Evolutionary conservation across 768 basidiomycete genomes (phyloP).

Genomic region (Boletus subcaerulescens): DNA sequence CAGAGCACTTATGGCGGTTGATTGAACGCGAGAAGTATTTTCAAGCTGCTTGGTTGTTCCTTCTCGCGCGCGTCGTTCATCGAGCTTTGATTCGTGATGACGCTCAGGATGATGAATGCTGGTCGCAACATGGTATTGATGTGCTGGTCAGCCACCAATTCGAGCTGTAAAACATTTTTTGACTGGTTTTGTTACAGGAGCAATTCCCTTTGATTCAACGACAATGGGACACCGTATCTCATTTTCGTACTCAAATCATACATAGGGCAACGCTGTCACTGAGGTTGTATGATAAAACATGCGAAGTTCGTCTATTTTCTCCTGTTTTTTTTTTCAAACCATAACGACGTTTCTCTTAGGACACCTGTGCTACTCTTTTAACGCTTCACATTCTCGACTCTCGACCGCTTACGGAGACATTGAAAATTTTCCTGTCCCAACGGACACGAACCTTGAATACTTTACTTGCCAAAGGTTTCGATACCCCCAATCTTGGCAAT

Average conservation of each 20-base stretch:
- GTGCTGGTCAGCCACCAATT: constrained; percentile 46
- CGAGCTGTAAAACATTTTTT: neutral
- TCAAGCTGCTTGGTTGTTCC: constrained; percentile 84
- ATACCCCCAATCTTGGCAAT: constrained; percentile 25
- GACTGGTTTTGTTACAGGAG: constrained; percentile 42
- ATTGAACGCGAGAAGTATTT: constrained; percentile 79
- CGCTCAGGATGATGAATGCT: constrained; percentile 59
- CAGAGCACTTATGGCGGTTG: constrained; percentile 87
- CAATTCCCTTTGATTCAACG: constrained; percentile 88
- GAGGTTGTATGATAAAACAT: constrained; percentile 52
- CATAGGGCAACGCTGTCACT: constrained; percentile 85
- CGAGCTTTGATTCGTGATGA: constrained; percentile 65
- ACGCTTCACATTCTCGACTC: constrained; percentile 90
- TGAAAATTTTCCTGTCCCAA: constrained; percentile 69
- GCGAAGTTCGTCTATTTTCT: constrained; percentile 42
- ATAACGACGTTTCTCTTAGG: constrained; percentile 38
- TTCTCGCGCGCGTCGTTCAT: constrained; percentile 82
- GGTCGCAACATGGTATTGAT: constrained; percentile 59
- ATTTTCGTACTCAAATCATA: constrained; percentile 85
- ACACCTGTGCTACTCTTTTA: constrained; percentile 72
- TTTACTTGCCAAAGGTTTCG: constrained; percentile 37
- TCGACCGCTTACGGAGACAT: constrained; percentile 68
- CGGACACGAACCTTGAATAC: constrained; percentile 56
- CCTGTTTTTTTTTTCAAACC: neutral
- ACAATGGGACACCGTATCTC: constrained; percentile 89